Evolutionary conservation across 176 grass and related monocot species (phyloP).

Genomic region (Juncus inflexus): DNA sequence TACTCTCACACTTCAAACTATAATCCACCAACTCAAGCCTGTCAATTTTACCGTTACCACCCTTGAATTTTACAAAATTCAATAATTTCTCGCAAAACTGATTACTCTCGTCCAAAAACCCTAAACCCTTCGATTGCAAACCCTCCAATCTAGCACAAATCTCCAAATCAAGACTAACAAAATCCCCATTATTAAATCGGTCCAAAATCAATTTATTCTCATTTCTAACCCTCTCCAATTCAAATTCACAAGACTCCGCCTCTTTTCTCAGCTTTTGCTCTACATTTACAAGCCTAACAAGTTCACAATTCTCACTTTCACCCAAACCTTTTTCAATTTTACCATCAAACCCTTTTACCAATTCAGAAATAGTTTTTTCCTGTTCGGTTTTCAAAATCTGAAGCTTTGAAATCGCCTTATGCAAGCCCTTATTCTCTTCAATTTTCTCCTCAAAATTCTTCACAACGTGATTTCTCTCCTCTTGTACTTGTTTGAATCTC

Average conservation of each 20-base stretch:
- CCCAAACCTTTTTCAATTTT: slow-evolving; percentile 34
- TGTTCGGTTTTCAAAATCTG: slow-evolving; percentile 58
- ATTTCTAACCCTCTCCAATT: slow-evolving; percentile 52
- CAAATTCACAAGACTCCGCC: slow-evolving; percentile 39
- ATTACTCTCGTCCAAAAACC: slow-evolving; percentile 42
- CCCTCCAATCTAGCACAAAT: slow-evolving; percentile 41
- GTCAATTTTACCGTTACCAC: slow-evolving; percentile 14
- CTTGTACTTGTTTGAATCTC: slow-evolving; percentile 17
- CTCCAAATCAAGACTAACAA: slow-evolving; percentile 48
- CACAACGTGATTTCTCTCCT: slow-evolving; percentile 38
- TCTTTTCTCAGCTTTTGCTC: slow-evolving; percentile 62
- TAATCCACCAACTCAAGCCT: slow-evolving; percentile 35
- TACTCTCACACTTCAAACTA: slow-evolving; percentile 51
- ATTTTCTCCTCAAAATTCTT: slow-evolving; percentile 51
- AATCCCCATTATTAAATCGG: slow-evolving; percentile 34
- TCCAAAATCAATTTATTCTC: slow-evolving; percentile 44
- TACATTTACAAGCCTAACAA: slow-evolving; percentile 53
- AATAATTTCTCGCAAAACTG: slow-evolving; percentile 46
- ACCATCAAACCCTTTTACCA: slow-evolving; percentile 40
- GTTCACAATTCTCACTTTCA: slow-evolving; percentile 52
- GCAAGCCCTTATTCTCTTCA: slow-evolving; percentile 38
- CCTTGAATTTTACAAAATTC: slow-evolving; percentile 48
- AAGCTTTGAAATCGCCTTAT: slow-evolving; percentile 49
- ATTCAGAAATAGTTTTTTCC: slow-evolving; percentile 58
- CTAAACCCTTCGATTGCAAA: slow-evolving; percentile 49